These are phyloP conservation scores for Ascocoryne sarcoides DNA, from an alignment of 2,329 filamentous ascomycete species.

Conservation along the genomic window DNA sequence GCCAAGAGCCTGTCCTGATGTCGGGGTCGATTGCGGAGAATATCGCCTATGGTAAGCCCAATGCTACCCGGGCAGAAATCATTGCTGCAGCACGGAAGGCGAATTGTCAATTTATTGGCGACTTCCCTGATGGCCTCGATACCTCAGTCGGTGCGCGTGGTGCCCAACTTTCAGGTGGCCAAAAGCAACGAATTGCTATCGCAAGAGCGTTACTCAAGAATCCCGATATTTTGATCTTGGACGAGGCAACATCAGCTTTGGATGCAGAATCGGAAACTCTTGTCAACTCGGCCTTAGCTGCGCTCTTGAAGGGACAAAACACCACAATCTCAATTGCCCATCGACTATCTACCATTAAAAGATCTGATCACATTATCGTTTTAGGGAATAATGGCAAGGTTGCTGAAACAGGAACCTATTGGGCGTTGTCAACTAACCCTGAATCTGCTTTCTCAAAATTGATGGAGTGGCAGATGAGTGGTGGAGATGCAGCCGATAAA, in stretches of 20 bases:
- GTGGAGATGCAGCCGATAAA: conserved; percentile 54
- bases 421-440: conserved; percentile 61
- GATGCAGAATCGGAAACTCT: conserved; percentile 96
- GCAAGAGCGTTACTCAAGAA: conserved; percentile 90
- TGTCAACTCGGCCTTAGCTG: conserved; percentile 81
- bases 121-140: conserved; percentile 92
- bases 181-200: conserved; percentile 97
- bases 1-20: conserved; percentile 90
- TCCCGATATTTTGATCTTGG: conserved; percentile 91
- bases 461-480: conserved; percentile 98
- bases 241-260: conserved; percentile 91
- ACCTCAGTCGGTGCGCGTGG: conserved; percentile 88
- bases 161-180: conserved; percentile 87
- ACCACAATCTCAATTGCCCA: conserved; percentile 98
- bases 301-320: conserved; percentile 75
- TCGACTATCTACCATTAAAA: conserved; percentile 90
- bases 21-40: conserved; percentile 80
- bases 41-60: conserved; percentile 81
- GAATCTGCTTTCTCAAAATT: conserved; percentile 85
- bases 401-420: conserved; percentile 82
- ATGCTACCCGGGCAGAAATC: conserved; percentile 71
- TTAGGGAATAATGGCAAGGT: conserved; percentile 79
- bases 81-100: conserved; percentile 80
- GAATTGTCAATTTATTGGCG: conserved; percentile 93
- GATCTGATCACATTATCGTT: conserved; percentile 90